Base-by-base conservation (phyloP, 495 filamentous ascomycete species). In the Annulohypoxylon maeteangense region DNA sequence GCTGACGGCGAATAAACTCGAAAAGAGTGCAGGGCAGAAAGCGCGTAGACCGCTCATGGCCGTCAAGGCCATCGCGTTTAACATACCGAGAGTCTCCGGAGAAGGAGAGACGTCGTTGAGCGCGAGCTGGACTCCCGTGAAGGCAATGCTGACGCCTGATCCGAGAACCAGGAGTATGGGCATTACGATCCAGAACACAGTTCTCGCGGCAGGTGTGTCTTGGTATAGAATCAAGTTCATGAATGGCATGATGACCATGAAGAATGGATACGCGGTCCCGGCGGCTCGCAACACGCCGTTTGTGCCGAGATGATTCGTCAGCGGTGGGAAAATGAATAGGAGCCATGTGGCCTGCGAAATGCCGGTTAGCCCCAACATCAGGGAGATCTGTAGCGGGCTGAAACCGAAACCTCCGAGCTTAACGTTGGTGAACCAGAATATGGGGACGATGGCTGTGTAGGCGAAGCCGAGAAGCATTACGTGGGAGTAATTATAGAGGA, bases 81-180 rank as follows among this genome's bases (percentile, higher is more conserved):
- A 76, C 12, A 87, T 90, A 5, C 88, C 90, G 25, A 92, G 78
- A 6, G 85, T 84, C 31, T 74, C 75, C 12, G 85, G 82, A 12
- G 82, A 86, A 0, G 91, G 91, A 12, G 88, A 82, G 11, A 90
- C 85, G 62, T 91, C 88, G 78, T 92, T 93, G 25, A 93, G 65
- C 32, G 86, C 87, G 22, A 92, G 86, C 81, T 92, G 90, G 22
- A 87, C 82, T 6, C 83, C 87, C 14, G 90, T 91, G 69, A 91
- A 92, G 3, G 85, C 83, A 89, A 93, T 92, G 44, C 83, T 85
- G 0, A 92, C 86, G 14, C 89, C 89, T 18, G 84, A 83, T 0
- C 87, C 88, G 1, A 87, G 16, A 0, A 80, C 75, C 27, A 87
- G 63, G 7, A 78, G 10, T 0, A 72, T 25, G 1, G 84, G 83